These are phyloP conservation scores for Paulownia fortunei DNA, from an alignment of 257 asterid genomes.

Conservation along the genomic window DNA sequence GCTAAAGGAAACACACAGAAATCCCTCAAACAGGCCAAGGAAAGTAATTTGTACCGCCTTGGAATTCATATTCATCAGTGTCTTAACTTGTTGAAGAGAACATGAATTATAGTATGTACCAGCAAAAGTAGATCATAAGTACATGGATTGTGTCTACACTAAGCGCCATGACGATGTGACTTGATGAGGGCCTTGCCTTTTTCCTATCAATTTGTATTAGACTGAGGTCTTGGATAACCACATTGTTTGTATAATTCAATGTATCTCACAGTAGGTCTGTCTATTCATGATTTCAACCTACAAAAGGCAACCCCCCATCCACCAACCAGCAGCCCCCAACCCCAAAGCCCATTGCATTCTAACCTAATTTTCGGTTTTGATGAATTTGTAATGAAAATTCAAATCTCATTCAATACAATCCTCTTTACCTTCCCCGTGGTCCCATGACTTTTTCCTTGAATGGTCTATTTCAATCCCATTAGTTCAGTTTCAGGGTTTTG, in stretches of 20 bases:
- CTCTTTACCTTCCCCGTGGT: not conserved
- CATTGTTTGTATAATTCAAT: conserved; percentile 4
- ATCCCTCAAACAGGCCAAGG: no score
- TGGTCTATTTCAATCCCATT: conserved; percentile 19
- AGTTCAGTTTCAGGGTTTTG: not conserved
- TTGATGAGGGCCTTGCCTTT: not conserved
- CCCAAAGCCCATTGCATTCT: not conserved
- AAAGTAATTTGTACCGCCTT: no score
- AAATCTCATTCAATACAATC: conserved; percentile 1
- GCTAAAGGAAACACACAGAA: no score
- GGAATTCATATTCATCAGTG: no score
- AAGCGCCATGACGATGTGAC: conserved; percentile 20
- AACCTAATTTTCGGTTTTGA: conserved; percentile 19
- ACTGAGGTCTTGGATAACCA: conserved; percentile 19
- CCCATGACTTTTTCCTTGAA: conserved; percentile 32
- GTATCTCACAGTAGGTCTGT: conserved; percentile 13
- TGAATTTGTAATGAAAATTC: conserved; percentile 4
- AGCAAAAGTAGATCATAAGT: conserved; percentile 18
- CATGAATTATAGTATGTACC: not conserved
- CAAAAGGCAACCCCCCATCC: conserved; percentile 19
- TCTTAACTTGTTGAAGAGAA: conserved; percentile 4
- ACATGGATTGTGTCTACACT: conserved; percentile 8
- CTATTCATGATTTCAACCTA: not conserved
- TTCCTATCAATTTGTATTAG: not conserved
- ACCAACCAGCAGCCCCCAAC: not conserved